phyloP scores from a whole-genome alignment of 2,329 filamentous ascomycete species.

The Fusarium kyushuense region DNA sequence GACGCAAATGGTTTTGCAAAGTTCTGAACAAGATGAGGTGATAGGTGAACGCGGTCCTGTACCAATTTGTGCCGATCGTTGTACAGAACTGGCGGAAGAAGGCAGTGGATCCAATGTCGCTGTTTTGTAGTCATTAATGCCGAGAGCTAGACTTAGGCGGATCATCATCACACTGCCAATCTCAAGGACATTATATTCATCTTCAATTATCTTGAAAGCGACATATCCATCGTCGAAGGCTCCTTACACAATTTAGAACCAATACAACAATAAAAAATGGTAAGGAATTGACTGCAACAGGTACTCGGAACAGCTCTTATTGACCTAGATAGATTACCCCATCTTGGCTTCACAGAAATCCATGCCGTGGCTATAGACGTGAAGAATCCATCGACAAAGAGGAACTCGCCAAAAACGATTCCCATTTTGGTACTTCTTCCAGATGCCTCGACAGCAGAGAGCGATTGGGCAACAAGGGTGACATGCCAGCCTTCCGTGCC shows the following conservation, averaged over 20 bases:
- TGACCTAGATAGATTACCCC: background rate
- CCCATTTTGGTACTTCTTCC: background rate
- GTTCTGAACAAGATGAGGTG: background rate
- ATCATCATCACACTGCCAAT: background rate
- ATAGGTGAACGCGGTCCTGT: background rate
- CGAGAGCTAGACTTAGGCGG: rapidly evolving
- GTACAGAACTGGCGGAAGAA: background rate
- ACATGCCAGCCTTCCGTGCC: background rate
- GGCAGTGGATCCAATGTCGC: background rate
- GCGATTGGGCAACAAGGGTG: background rate
- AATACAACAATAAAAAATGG: background rate
- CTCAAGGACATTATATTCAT: background rate
- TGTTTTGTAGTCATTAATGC: background rate
- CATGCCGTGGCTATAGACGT: background rate
- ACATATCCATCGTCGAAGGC: background rate
- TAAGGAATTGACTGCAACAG: rapidly evolving
- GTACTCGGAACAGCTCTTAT: background rate
- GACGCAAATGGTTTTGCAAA: background rate
- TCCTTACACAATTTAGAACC: background rate
- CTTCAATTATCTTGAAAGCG: background rate
- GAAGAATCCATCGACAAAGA: background rate
- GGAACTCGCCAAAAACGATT: background rate
- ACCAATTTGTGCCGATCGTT: background rate
- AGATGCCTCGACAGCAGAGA: background rate
- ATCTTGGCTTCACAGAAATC: background rate